Evolutionary conservation across 148 eudicot genomes (phyloP).

Genomic region (Amaranthus hypochondriacus): DNA sequence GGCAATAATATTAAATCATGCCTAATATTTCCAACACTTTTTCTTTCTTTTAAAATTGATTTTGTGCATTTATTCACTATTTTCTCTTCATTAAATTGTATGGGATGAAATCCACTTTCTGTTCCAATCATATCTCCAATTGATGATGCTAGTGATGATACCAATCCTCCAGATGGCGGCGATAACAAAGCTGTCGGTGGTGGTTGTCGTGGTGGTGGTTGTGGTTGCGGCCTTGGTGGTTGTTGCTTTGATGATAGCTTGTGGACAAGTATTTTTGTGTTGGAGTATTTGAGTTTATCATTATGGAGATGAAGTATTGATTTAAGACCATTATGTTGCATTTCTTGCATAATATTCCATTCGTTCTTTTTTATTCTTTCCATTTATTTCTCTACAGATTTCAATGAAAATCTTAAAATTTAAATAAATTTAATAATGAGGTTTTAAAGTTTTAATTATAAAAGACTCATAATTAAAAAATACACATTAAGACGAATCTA

Average conservation of each 20-base stretch:
- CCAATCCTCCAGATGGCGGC: neutral
- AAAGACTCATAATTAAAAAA: no score
- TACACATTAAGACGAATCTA: no score
- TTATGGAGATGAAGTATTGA: neutral
- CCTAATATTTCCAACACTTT: neutral
- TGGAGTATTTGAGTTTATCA: neutral
- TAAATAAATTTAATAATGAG: no score
- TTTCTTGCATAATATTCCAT: neutral
- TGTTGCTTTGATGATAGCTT: neutral
- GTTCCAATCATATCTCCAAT: neutral
- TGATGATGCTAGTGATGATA: neutral
- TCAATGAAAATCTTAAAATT: no score
- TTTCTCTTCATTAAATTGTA: neutral
- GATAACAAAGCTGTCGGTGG: neutral
- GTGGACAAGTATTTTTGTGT: neutral
- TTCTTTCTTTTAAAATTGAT: neutral
- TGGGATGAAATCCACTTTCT: neutral
- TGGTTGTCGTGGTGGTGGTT: neutral
- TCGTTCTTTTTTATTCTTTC: no score
- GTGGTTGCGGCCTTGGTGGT: neutral
- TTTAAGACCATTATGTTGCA: neutral
- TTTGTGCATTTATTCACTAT: neutral
- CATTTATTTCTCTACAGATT: no score
- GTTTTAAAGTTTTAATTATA: no score
- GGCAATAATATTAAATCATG: neutral